Percentiles rank a stretch among this genome's conserved stretches.
phyloP scores from a whole-genome alignment of 768 basidiomycete genomes.

The Clitopilus hobsonii region DNA sequence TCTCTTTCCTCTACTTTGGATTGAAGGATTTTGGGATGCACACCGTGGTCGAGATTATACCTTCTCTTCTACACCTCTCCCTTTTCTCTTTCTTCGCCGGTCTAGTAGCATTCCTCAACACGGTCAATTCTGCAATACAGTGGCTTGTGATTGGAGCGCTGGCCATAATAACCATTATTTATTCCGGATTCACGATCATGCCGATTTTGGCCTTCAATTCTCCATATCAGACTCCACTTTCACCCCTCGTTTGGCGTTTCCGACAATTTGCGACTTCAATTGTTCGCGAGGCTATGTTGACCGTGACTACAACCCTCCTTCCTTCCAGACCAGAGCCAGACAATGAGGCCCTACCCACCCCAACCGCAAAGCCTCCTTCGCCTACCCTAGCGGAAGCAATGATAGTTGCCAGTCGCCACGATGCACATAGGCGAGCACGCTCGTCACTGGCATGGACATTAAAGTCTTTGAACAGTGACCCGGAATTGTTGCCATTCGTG shows the following conservation, averaged over 20 bases:
- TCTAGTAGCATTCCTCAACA: neutral
- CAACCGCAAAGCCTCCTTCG: conserved; percentile 1
- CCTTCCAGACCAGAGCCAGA: neutral
- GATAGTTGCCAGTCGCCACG: neutral
- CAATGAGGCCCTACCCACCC: neutral
- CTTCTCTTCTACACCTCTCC: neutral
- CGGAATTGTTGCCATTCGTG: neutral
- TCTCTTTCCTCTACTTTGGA: neutral
- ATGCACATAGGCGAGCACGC: neutral
- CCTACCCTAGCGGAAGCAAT: neutral
- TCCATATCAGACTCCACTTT: neutral
- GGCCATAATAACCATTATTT: neutral
- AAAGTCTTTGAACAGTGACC: neutral
- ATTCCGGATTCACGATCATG: neutral
- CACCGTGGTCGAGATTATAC: neutral
- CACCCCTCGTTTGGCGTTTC: neutral
- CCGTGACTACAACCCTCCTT: neutral
- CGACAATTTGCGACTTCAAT: neutral
- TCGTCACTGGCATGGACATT: neutral
- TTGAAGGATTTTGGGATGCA: neutral
- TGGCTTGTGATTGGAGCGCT: neutral
- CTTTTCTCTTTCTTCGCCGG: neutral
- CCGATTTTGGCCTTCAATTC: neutral
- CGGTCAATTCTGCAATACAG: neutral
- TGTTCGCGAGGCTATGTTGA: neutral